Base-by-base conservation (phyloP, 2,329 filamentous ascomycete species). In the Fusarium sp. region DNA sequence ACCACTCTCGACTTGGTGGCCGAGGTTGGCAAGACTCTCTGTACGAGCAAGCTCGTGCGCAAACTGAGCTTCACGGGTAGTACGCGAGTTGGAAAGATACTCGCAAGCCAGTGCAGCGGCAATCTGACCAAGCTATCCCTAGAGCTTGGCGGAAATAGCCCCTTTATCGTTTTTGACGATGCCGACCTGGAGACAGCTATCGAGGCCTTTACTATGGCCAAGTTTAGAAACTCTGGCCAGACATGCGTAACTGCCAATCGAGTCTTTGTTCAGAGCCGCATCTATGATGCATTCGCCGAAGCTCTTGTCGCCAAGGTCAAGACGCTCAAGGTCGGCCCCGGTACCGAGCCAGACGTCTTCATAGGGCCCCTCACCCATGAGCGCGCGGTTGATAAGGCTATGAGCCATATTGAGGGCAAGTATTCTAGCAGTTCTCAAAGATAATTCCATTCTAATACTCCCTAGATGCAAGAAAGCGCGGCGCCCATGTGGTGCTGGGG, bases 1-100 rank as follows among this genome's bases (percentile, higher is more conserved):
- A 56, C 50, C 7, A 58, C 57, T 1, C 45, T 68, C 4, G 37
- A 58, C 30, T 52, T 57, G 25, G 43, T 61, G 12, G 52, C 63
- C 2, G 63, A 62, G 27, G 57, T 60, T 1, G 50, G 56, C 8
- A 32, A 61, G 27, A 25, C 66, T 35, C 45, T 63, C 6, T 59
- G 47, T 9, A 20, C 32, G 5, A 37, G 43, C 22, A 56, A 57
- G 15, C 14, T 52, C 4, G 37, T 69, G 8, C 56, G 45, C 14
- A 69, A 69, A 37, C 14, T 69, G 17, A 65, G 62, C 37, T 65
- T 69, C 17, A 69, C 62, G 2, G 62, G 66, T 3, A 57, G 52
- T 8, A 54, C 30, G 1, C 11, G 47, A 54, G 10, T 54, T 8
- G 30, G 47, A 32, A 52, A 52, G 6, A 27, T 54, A 12, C 47